These are phyloP conservation scores for Primulina huaijiensis DNA, from an alignment of 257 asterid species.

Conservation along the genomic window DNA sequence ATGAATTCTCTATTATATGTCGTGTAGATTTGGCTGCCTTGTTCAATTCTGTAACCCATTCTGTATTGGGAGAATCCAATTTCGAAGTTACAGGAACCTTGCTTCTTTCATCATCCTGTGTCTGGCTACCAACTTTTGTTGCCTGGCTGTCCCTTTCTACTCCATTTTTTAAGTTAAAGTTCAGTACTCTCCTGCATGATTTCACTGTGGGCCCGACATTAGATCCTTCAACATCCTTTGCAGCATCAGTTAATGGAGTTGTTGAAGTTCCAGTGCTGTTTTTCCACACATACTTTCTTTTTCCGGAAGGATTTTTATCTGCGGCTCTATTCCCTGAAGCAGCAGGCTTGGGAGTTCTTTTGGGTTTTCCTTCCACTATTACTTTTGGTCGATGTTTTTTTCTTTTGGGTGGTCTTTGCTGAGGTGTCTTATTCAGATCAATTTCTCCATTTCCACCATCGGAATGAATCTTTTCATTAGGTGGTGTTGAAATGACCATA, in stretches of 20 bases:
- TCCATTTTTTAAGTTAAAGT: slow-evolving; percentile 46
- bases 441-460: slow-evolving; percentile 43
- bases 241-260: slow-evolving; percentile 32
- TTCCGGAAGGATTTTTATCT: slow-evolving; percentile 38
- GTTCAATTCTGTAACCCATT: slow-evolving; percentile 28
- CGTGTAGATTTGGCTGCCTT: slow-evolving; percentile 32
- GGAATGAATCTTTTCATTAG: slow-evolving; percentile 30
- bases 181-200: slow-evolving; percentile 59
- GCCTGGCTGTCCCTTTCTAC: slow-evolving; percentile 35
- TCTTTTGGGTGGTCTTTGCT: slow-evolving; percentile 59
- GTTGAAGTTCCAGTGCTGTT: slow-evolving; percentile 37
- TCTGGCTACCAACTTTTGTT: slow-evolving; percentile 27
- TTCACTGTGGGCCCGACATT: slow-evolving; percentile 33
- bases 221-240: slow-evolving; percentile 32
- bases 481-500: slow-evolving; percentile 29
- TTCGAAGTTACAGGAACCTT: slow-evolving; percentile 40
- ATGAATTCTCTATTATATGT: slow-evolving; percentile 17
- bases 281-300: slow-evolving; percentile 62
- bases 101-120: slow-evolving; percentile 29
- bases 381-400: slow-evolving; percentile 91
- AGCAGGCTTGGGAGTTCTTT: slow-evolving; percentile 51
- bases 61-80: slow-evolving; percentile 36
- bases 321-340: slow-evolving; percentile 31
- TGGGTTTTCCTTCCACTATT: slow-evolving; percentile 67
- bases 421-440: slow-evolving; percentile 73